phyloP scores from a whole-genome alignment of 2,329 filamentous ascomycete genomes.

The Curvularia sp. region DNA sequence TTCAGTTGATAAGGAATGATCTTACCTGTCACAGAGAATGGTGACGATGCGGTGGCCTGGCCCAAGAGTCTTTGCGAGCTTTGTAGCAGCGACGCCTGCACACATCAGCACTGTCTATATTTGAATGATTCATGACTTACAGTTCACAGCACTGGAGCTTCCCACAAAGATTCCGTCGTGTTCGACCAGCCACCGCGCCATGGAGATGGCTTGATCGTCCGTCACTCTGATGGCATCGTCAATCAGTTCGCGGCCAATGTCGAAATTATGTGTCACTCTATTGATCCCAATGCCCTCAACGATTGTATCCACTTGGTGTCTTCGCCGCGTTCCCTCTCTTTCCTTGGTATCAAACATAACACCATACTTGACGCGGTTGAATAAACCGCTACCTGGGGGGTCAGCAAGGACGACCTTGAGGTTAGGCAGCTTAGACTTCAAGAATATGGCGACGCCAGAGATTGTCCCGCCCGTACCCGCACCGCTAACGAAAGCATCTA shows the following conservation, averaged over 20 bases:
- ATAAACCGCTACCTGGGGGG: slow-evolving; percentile 91
- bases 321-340: slow-evolving; percentile 84
- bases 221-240: slow-evolving; percentile 90
- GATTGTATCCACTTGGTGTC: slow-evolving; percentile 92
- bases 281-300: slow-evolving; percentile 97
- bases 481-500: slow-evolving; percentile 91
- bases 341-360: slow-evolving; percentile 95
- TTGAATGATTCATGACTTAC: slow-evolving; percentile 54
- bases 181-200: slow-evolving; percentile 97
- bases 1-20: neutral
- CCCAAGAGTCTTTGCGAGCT: slow-evolving; percentile 70
- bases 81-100: slow-evolving; percentile 70
- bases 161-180: slow-evolving; percentile 94
- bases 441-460: slow-evolving; percentile 79
- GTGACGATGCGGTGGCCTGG: slow-evolving; percentile 73
- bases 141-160: slow-evolving; percentile 96
- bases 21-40: slow-evolving; percentile 72
- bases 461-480: slow-evolving; percentile 95
- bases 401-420: slow-evolving; percentile 84
- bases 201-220: slow-evolving; percentile 85
- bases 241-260: slow-evolving; percentile 82
- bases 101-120: slow-evolving; percentile 21
- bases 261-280: slow-evolving; percentile 90
- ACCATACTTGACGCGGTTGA: slow-evolving; percentile 88
- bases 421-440: slow-evolving; percentile 74